phyloP scores from a whole-genome alignment of 2,329 filamentous ascomycete species.

The Aspergillus sp. region DNA sequence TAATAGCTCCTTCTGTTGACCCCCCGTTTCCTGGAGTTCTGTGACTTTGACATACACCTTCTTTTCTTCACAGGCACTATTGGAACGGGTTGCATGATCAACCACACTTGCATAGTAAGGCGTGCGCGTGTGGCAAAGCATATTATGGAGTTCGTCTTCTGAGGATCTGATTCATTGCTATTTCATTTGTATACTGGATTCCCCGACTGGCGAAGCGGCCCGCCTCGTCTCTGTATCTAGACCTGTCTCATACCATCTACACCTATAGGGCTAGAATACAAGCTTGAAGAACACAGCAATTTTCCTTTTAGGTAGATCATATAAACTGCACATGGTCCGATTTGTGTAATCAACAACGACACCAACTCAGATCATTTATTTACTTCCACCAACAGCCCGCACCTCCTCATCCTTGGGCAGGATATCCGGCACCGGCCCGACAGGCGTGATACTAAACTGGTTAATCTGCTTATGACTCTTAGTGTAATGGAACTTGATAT shows the following conservation, averaged over 20 bases:
- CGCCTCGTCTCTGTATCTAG: slow-evolving; percentile 13
- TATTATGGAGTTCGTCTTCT: slow-evolving; percentile 22
- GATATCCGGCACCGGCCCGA: slow-evolving; percentile 82
- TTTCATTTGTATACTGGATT: slow-evolving; percentile 16
- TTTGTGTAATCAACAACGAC: background rate
- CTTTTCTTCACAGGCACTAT: background rate
- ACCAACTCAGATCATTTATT: background rate
- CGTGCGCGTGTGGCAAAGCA: slow-evolving; percentile 27
- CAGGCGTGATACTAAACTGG: slow-evolving; percentile 70
- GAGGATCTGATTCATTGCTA: slow-evolving; percentile 13
- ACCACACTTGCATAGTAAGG: slow-evolving; percentile 33
- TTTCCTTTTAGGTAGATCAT: background rate
- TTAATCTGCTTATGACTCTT: slow-evolving; percentile 67
- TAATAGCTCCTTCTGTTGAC: slow-evolving; percentile 3
- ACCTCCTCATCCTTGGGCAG: slow-evolving; percentile 78
- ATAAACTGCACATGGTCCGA: background rate
- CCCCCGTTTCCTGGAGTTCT: background rate
- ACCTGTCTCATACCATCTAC: slow-evolving; percentile 4
- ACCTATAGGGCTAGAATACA: background rate
- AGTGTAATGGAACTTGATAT: slow-evolving; percentile 83
- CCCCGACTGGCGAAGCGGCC: background rate
- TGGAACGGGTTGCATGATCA: slow-evolving; percentile 13
- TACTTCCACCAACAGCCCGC: slow-evolving; percentile 19
- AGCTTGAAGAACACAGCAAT: background rate
- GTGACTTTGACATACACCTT: background rate